These are phyloP conservation scores for Ashbya aceris DNA, from an alignment of 1,139 yeast species.

Conservation along the genomic window DNA sequence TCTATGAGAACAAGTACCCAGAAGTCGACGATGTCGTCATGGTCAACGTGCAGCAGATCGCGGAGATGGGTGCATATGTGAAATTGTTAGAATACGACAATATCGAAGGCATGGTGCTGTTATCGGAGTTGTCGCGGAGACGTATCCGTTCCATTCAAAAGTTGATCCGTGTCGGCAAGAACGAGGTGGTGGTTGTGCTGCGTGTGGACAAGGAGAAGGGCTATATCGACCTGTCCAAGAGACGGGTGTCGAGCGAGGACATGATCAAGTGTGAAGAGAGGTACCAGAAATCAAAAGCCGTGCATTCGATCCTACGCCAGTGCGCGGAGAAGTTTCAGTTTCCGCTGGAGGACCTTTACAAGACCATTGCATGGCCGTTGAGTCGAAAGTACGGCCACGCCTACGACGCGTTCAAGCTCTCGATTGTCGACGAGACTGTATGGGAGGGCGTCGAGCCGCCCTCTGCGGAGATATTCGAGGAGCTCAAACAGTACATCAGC, in stretches of 20 bases:
- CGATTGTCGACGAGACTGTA: conserved; percentile 84
- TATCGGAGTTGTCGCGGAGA: conserved; percentile 95
- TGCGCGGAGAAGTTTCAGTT: conserved; percentile 95
- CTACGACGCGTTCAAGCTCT: conserved; percentile 92
- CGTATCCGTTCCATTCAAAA: conserved; percentile 97
- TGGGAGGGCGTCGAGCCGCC: conserved; percentile 75
- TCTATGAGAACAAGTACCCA: conserved; percentile 95
- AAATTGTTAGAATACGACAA: conserved; percentile 93
- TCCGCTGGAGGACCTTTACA: conserved; percentile 76
- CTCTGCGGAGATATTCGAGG: conserved; percentile 56
- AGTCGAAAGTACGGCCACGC: conserved; percentile 95
- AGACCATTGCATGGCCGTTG: conserved; percentile 94
- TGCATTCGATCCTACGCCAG: conserved; percentile 93
- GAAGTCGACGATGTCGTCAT: conserved; percentile 98
- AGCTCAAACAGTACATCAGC: conserved; percentile 74
- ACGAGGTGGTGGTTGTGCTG: conserved; percentile 97
- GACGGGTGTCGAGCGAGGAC: conserved; percentile 98
- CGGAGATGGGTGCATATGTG: conserved; percentile 97
- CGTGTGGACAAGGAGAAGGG: conserved; percentile 99
- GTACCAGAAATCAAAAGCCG: conserved; percentile 93
- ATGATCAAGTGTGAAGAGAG: conserved; percentile 96
- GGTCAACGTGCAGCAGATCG: conserved; percentile 97
- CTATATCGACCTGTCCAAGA: conserved; percentile 91
- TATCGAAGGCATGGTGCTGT: conserved; percentile 96
- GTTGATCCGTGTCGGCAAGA: conserved; percentile 94